Evolutionary conservation across 179 eudicot genomes (phyloP).

Genomic region (Pouteria campechiana): DNA sequence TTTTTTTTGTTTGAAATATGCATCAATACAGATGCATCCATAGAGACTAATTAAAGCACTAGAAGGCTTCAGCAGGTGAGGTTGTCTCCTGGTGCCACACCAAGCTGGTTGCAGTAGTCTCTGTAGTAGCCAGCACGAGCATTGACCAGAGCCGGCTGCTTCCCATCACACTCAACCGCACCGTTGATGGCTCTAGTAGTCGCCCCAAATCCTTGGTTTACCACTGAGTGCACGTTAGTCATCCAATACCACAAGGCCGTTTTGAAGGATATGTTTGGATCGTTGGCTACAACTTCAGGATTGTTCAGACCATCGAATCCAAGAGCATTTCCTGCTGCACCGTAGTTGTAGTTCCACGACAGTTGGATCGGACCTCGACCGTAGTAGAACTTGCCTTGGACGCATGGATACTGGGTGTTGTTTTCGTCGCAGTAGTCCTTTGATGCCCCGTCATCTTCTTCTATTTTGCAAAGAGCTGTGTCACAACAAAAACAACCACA

Average conservation of each 20-base stretch:
- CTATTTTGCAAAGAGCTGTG: constrained; percentile 18
- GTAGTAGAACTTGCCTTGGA: constrained; percentile 3
- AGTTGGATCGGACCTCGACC: constrained; percentile 19
- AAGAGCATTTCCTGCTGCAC: constrained; percentile 9
- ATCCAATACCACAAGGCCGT: constrained; percentile 19
- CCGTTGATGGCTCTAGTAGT: constrained; percentile 18
- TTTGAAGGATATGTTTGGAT: constrained; percentile 9
- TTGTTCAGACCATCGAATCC: constrained; percentile 7
- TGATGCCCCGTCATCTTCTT: constrained; percentile 12
- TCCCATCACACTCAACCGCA: constrained; percentile 18
- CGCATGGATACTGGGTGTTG: constrained; percentile 8
- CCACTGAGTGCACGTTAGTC: too few species aligned
- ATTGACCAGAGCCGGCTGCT: constrained; percentile 5
- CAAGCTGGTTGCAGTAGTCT: constrained; percentile 12
- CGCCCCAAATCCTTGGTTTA: constrained; percentile 18
- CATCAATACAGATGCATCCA: too few species aligned
- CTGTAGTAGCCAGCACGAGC: constrained; percentile 11
- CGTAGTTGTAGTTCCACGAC: constrained; percentile 15
- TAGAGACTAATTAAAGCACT: too few species aligned
- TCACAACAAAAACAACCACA: too few species aligned
- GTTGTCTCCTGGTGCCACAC: constrained; percentile 17
- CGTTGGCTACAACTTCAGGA: constrained; percentile 11
- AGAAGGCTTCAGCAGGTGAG: too few species aligned
- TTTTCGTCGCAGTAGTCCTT: constrained; percentile 6
- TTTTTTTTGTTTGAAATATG: too few species aligned